Evolutionary conservation across 208 protist genomes (phyloP).

Genomic region (Angomonas ambiguus): DNA sequence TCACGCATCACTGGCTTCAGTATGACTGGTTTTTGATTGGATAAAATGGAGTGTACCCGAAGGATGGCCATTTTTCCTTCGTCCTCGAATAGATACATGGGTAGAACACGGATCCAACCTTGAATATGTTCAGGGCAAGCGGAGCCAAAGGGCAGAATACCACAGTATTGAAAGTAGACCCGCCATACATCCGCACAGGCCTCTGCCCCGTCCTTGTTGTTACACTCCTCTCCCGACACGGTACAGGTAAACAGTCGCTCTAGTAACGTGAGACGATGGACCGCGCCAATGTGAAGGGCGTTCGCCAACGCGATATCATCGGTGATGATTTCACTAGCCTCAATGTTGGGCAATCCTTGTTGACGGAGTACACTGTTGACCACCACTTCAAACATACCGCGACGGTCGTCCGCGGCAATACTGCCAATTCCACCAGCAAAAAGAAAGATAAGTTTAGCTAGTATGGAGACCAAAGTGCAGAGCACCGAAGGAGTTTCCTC

Average conservation of each 20-base stretch:
- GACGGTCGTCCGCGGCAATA: constrained; percentile 55
- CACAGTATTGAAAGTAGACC: constrained; percentile 43
- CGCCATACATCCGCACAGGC: constrained; percentile 19
- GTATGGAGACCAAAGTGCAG: constrained; percentile 26
- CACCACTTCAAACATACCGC: constrained; percentile 12
- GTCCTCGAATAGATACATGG: constrained; percentile 40
- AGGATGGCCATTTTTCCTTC: constrained; percentile 38
- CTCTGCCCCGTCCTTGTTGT: constrained; percentile 4
- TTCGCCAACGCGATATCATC: constrained; percentile 45
- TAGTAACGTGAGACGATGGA: constrained; percentile 28
- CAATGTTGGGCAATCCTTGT: background rate
- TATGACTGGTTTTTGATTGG: constrained; percentile 14
- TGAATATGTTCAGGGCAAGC: constrained; percentile 36
- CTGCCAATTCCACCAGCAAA: constrained; percentile 53
- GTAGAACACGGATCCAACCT: constrained; percentile 50
- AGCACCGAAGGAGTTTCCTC: constrained; percentile 21
- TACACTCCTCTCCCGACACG: background rate
- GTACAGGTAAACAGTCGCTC: constrained; percentile 9
- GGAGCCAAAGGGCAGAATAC: constrained; percentile 38
- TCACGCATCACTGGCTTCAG: constrained; percentile 30
- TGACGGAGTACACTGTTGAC: background rate
- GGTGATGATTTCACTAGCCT: background rate
- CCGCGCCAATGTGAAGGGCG: constrained; percentile 31
- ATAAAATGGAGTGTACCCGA: constrained; percentile 27
- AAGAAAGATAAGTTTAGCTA: constrained; percentile 55